Conservation (phyloP, 2,329 filamentous ascomycete genomes). For the Colletotrichum aenigma region DNA sequence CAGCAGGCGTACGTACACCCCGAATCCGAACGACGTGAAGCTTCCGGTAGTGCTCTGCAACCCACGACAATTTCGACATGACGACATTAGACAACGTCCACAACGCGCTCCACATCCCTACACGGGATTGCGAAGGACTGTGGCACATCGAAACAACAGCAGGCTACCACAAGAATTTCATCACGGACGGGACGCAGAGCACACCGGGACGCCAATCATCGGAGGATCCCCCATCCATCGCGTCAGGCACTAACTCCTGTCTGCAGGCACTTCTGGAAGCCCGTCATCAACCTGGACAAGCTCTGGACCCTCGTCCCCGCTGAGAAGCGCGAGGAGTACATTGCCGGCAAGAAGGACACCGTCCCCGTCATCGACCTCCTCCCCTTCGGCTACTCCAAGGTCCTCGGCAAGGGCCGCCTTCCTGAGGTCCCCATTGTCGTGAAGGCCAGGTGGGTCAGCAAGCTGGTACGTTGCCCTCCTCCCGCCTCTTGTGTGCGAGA, state of each 20-base stretch:
- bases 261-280: slow-evolving; percentile 90
- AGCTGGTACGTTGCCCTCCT: slow-evolving; percentile 52
- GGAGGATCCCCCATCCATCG: background rate
- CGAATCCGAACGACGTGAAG: background rate
- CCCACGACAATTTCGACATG: background rate
- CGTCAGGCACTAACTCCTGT: background rate
- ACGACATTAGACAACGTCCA: background rate
- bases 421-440: slow-evolving; percentile 94
- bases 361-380: slow-evolving; percentile 98
- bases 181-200: background rate
- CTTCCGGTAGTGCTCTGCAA: background rate
- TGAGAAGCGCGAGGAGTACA: slow-evolving; percentile 93
- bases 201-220: background rate
- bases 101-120: background rate
- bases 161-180: background rate
- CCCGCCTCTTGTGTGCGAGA: background rate
- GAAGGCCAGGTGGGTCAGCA: slow-evolving; percentile 92
- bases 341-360: slow-evolving; percentile 85
- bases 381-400: slow-evolving; percentile 95
- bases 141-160: background rate
- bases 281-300: slow-evolving; percentile 99
- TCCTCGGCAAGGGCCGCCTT: slow-evolving; percentile 97
- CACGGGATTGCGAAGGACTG: too few relatives aligned
- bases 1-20: slow-evolving; percentile 63
- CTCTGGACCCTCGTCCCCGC: slow-evolving; percentile 93